Conservation (phyloP, 306 rosid genomes). For the Castanopsis chinensis region DNA sequence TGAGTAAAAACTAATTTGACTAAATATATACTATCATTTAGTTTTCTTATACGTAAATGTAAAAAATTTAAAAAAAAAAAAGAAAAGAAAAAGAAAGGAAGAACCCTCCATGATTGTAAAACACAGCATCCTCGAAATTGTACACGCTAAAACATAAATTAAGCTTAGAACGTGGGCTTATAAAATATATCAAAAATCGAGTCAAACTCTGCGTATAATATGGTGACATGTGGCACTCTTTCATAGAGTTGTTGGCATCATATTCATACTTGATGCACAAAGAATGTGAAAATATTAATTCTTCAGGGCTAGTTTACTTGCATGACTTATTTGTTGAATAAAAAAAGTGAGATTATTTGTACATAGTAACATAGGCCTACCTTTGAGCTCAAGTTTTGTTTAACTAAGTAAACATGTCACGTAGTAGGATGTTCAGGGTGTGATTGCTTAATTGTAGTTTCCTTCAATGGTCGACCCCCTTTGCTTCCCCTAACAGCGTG, state of each 20-base stretch:
- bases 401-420: conserved; percentile 22
- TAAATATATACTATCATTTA: too few species aligned
- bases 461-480: conserved; percentile 38
- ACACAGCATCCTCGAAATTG: background rate
- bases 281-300: background rate
- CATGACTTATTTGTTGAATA: conserved; percentile 11
- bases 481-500: conserved; percentile 69
- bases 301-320: conserved; percentile 21
- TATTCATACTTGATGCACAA: background rate
- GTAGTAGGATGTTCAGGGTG: background rate
- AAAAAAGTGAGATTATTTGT: conserved; percentile 17
- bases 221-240: background rate
- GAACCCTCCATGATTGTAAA: background rate
- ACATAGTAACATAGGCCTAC: background rate
- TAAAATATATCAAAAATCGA: background rate
- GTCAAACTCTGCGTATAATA: too few species aligned
- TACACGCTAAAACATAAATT: background rate
- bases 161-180: background rate
- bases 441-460: conserved; percentile 22
- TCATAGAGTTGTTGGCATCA: background rate
- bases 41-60: too few species aligned
- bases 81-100: too few species aligned
- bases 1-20: too few species aligned
- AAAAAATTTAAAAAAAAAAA: too few species aligned
- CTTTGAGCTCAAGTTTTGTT: conserved; percentile 39